A percentile compares a stretch with the other conserved stretches of the same genome.
Conservation (phyloP, 1,284 basidiomycete species). For the Rugosomyces carneus region DNA sequence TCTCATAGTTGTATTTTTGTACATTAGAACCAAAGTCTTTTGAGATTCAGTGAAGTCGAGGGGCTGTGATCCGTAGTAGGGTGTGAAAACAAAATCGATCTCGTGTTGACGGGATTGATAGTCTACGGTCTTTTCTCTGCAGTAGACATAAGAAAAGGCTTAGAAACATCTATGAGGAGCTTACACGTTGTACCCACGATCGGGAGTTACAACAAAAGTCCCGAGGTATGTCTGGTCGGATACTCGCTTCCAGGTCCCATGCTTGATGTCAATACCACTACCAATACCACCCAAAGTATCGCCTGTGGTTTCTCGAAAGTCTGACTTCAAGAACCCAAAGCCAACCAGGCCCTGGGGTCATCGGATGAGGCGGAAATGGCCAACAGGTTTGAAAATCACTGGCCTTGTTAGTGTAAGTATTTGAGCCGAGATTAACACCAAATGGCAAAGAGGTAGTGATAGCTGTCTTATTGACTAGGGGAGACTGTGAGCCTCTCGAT, state of each 20-base stretch:
- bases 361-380: background rate
- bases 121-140: conserved; percentile 23
- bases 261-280: conserved; percentile 34
- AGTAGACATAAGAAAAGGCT: conserved; percentile 32
- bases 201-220: conserved; percentile 45
- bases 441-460: conserved; percentile 3
- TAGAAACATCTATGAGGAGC: background rate
- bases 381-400: background rate
- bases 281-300: conserved; percentile 40
- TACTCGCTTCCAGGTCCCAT: conserved; percentile 23
- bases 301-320: conserved; percentile 32
- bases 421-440: conserved; percentile 15
- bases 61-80: conserved; percentile 43
- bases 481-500: background rate
- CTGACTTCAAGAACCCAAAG: conserved; percentile 36
- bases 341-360: conserved; percentile 29
- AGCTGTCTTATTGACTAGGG: background rate
- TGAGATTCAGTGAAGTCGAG: conserved; percentile 47
- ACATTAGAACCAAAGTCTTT: conserved; percentile 48
- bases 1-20: conserved; percentile 48
- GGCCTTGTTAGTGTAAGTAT: conserved; percentile 20
- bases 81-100: conserved; percentile 53
- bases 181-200: conserved; percentile 47
- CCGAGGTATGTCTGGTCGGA: conserved; percentile 24
- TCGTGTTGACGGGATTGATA: conserved; percentile 20